These are phyloP conservation scores for Polygonum maritimum DNA, from an alignment of 148 eudicot species.

Conservation along the genomic window DNA sequence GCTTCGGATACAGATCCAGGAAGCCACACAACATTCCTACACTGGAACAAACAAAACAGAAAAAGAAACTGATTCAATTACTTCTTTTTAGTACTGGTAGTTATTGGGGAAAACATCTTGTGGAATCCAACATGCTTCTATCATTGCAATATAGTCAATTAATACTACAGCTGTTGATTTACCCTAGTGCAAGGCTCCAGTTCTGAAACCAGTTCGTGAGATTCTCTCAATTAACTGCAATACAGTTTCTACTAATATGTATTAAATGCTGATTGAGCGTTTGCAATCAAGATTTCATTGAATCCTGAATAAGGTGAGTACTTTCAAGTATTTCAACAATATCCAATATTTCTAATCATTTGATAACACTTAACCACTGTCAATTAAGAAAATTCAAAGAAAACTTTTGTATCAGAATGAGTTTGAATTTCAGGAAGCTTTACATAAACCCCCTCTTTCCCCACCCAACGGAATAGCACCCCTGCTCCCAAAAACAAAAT, in stretches of 20 bases:
- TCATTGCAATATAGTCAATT: not conserved
- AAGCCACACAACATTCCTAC: slow-evolving; percentile 92
- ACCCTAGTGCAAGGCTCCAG: not conserved
- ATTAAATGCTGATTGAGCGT: not conserved
- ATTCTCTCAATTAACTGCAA: not conserved
- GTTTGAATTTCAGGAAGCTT: not conserved
- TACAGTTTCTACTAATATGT: not conserved
- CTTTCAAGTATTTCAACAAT: not conserved
- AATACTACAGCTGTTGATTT: not conserved
- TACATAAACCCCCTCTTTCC: not conserved
- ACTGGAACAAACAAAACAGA: slow-evolving; percentile 29
- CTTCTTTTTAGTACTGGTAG: not conserved
- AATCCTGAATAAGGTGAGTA: not conserved
- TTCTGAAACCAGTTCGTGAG: not conserved
- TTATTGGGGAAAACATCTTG: not conserved
- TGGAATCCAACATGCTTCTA: not conserved
- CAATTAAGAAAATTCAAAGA: not conserved
- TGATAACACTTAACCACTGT: not conserved
- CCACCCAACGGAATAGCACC: not conserved
- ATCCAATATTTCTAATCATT: not conserved
- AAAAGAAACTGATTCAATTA: not conserved
- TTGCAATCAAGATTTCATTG: not conserved
- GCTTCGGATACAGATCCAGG: slow-evolving; percentile 88
- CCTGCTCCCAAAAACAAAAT: not conserved
- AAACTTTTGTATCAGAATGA: not conserved